Percentiles rank a stretch among this genome's conserved stretches.
Evolutionary conservation across 1,284 basidiomycete species (phyloP).

Genomic region (Rhodotorula sp.): DNA sequence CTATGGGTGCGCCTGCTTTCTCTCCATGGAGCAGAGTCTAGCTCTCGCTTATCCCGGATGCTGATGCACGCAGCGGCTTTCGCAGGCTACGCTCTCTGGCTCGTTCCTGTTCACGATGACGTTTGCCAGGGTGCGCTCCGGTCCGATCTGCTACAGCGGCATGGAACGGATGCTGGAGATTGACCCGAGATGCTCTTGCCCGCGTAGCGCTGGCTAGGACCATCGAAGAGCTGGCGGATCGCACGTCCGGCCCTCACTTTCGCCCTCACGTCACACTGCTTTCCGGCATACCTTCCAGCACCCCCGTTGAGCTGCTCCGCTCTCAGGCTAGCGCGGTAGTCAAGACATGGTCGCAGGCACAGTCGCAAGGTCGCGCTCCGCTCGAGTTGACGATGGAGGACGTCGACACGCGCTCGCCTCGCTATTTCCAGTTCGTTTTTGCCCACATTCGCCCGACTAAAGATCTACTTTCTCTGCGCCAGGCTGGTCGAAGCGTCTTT

Average conservation of each 20-base stretch:
- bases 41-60: too few species aligned
- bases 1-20: too few species aligned
- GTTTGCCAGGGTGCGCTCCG: not conserved
- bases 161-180: not conserved
- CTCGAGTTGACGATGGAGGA: not conserved
- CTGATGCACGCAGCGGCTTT: not conserved
- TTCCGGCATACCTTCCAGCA: constrained; percentile 10
- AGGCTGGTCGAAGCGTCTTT: not conserved
- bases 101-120: not conserved
- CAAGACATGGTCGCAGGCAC: not conserved
- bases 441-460: not conserved
- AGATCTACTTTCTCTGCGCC: constrained; percentile 2
- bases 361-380: not conserved
- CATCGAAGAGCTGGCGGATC: not conserved
- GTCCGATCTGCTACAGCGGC: not conserved
- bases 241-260: constrained; percentile 8
- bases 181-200: not conserved
- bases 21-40: too few species aligned
- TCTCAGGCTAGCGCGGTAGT: not conserved
- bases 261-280: constrained; percentile 29
- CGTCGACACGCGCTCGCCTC: not conserved
- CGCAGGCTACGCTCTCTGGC: constrained; percentile 30
- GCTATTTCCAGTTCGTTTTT: constrained; percentile 36
- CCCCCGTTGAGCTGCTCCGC: not conserved
- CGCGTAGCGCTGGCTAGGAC: constrained; percentile 3